Base-by-base conservation (phyloP, 495 filamentous ascomycete species). In the Thermothielavioides terrestris region DNA sequence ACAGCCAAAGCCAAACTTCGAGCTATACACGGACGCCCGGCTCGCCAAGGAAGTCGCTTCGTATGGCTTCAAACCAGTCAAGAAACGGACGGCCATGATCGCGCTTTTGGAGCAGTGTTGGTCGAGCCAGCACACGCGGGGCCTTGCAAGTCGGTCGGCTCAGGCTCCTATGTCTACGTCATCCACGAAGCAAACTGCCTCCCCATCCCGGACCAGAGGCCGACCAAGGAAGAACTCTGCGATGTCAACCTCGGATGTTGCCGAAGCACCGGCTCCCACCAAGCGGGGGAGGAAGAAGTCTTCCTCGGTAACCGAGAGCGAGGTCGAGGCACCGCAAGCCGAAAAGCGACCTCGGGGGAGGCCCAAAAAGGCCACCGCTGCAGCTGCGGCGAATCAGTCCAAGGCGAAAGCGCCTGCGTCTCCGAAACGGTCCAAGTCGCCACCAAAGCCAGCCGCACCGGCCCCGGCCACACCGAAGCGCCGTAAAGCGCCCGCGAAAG, bases 1-100 rank as follows among this genome's bases (percentile, higher is more conserved):
- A 10, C 72, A 56, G 1, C 39, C 60, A 1, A 59, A 50, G 4
- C 86, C 86, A 17, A 78, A 81, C 39, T 91, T 77, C 49, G 71
- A 73, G 51, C 70, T 77, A 2, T 83, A 78, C 47, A 83, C 80
- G 14, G 82, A 85, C 50, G 64, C 72, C 12, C 74, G 85, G 44
- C 67, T 94, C 34, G 68, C 77, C 6, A 78, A 74, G 42, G 77
- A 83, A 53, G 62, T 91, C 31, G 57, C 74, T 4, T 69, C 72
- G 0, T 89, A 81, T 57, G 84, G 83, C 0, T 89, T 92, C 67
- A 94, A 92, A 60, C 68, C 82, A 1, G 68, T 90, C 0, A 88
- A 80, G 58, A 79, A 71, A 44, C 77, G 87, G 15, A 69, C 77
- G 45, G 76, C 78, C 10, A 88, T 87, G 85, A 83, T 92, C 27